Conservation (phyloP, 2,329 filamentous ascomycete genomes). For the Fusarium abutilonis region DNA sequence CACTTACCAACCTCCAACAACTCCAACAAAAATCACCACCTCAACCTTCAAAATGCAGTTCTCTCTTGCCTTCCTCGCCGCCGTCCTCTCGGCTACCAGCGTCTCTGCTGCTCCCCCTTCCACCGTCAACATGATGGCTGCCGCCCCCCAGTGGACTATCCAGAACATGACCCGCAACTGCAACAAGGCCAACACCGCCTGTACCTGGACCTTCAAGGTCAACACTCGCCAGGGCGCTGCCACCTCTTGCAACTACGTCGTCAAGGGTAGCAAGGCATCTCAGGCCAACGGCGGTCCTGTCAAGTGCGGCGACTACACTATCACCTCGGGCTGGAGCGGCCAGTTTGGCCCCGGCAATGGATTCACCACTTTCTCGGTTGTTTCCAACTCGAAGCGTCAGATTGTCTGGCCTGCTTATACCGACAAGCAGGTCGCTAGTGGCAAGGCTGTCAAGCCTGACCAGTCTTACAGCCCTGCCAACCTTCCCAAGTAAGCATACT, state of each 20-base stretch:
- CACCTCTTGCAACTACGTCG: slow-evolving; percentile 40
- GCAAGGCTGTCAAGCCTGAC: slow-evolving; percentile 59
- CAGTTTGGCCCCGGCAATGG: slow-evolving; percentile 63
- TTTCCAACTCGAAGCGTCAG: slow-evolving; percentile 47
- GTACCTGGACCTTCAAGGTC: slow-evolving; percentile 57
- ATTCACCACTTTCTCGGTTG: slow-evolving; percentile 64
- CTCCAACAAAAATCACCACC: too few species aligned
- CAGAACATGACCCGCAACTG: slow-evolving; percentile 53
- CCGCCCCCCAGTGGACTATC: slow-evolving; percentile 54
- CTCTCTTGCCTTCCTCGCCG: slow-evolving; percentile 50
- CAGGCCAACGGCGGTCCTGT: slow-evolving; percentile 51
- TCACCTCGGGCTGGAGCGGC: slow-evolving; percentile 65
- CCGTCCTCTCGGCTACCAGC: slow-evolving; percentile 45
- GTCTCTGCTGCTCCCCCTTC: slow-evolving; percentile 50
- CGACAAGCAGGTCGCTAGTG: slow-evolving; percentile 58
- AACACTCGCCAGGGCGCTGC: slow-evolving; percentile 55
- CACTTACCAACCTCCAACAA: neutral
- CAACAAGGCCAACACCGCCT: slow-evolving; percentile 50
- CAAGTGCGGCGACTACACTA: slow-evolving; percentile 59
- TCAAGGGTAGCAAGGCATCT: slow-evolving; percentile 50
- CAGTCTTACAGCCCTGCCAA: slow-evolving; percentile 54
- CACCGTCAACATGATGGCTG: slow-evolving; percentile 53
- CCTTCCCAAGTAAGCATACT: slow-evolving; percentile 26
- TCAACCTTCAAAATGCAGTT: slow-evolving; percentile 54
- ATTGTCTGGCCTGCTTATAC: slow-evolving; percentile 64